phyloP scores from a whole-genome alignment of 305 asterid species.

The Andrographis paniculata region DNA sequence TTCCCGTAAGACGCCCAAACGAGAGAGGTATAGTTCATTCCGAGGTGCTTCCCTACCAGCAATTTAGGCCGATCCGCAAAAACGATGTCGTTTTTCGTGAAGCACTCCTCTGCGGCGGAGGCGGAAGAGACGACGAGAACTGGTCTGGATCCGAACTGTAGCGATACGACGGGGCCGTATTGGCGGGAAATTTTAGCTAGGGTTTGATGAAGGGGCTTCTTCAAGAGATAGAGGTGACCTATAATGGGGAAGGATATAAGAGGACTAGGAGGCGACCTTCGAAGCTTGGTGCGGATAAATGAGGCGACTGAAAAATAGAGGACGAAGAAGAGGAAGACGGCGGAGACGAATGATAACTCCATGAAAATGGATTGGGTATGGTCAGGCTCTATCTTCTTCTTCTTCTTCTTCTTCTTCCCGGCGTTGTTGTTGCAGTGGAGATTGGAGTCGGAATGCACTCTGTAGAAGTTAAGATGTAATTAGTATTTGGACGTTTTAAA shows the following conservation, averaged over 20 bases:
- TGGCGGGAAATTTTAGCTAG: constrained; percentile 32
- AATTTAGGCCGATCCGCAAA: constrained; percentile 47
- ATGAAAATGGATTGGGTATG: too few species aligned
- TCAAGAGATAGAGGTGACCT: constrained; percentile 48
- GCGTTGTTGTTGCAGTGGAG: too few species aligned
- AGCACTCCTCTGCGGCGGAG: constrained; percentile 36
- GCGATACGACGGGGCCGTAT: constrained; percentile 36
- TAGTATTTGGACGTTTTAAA: too few species aligned
- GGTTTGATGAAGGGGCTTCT: constrained; percentile 39
- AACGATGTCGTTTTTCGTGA: constrained; percentile 30
- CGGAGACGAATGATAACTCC: constrained; percentile 16
- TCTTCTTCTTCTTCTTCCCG: too few species aligned
- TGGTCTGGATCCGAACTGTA: constrained; percentile 46
- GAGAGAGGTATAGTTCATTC: constrained; percentile 33
- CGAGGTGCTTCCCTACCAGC: constrained; percentile 47
- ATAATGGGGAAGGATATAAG: constrained; percentile 32
- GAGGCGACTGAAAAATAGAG: constrained; percentile 18
- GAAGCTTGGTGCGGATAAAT: constrained; percentile 19
- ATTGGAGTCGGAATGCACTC: too few species aligned
- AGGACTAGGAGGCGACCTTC: constrained; percentile 41
- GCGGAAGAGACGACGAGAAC: constrained; percentile 50
- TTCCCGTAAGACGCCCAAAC: constrained; percentile 47
- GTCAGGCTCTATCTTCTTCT: too few species aligned
- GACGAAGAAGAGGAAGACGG: constrained; percentile 13
- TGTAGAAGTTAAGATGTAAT: too few species aligned